Evolutionary conservation across 2,329 filamentous ascomycete species (phyloP), one percentile per base, ranked within the genome.

Genomic region (Nakataea oryzae): DNA sequence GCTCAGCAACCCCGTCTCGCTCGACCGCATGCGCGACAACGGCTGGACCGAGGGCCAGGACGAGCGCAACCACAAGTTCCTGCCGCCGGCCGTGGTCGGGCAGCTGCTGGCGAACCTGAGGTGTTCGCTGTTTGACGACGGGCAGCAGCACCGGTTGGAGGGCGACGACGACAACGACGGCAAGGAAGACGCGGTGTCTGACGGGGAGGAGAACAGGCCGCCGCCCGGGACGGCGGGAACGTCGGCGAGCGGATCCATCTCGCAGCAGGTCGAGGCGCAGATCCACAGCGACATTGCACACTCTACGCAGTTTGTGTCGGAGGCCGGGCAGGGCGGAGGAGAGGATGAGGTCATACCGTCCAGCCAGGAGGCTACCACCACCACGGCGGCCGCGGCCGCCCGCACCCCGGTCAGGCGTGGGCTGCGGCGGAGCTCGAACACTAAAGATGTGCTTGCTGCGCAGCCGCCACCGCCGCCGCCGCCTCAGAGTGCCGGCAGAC

Each of bases 81-180:
- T 87, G 0, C 81, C 80, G 1, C 85, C 84, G 1, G 82, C 81
- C 2, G 77, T 85, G 1, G 77, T 84, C 0, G 82, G 82, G 7
- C 78, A 83, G 65, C 71, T 87, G 14, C 76, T 86, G 57, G 82
- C 78, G 61, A 87, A 87, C 63, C 69, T 88, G 41, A 75, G 79
- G 21, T 78, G 78, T 54, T 79, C 81, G 6, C 69, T 86, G 1
- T 78, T 86, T 62, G 74, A 62, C 5, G 64, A 69, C 71, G 63
- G 70, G 68, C 17, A 50, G 41, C 41, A 50, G 41, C 41, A 50
- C 24, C 41, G 4, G 41, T n/a, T 50, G 17, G 71, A 73, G 9
- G 65, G 63, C 1, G 65, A 63, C 2, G 65, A 69, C 6, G 66
- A 68, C 0, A 68, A 69, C 32, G 69, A 71, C 4, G 61, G 64